Conservation (phyloP, 441 rosid species). For the Corymbia citriodora region DNA sequence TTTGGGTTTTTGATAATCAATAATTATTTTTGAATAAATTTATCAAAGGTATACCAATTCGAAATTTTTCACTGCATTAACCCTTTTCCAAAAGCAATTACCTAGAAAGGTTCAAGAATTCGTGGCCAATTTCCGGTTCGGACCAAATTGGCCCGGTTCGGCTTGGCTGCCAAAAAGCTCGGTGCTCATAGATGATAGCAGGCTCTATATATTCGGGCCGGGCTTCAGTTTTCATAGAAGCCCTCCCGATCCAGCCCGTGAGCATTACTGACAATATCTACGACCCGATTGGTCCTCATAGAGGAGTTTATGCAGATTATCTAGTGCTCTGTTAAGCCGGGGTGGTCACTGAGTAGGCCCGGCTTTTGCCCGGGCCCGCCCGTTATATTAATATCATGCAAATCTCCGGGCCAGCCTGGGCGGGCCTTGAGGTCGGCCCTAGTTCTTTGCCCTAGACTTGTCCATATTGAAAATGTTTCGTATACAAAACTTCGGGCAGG, state of each 20-base stretch:
- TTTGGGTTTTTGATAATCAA: no score
- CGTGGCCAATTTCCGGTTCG: background rate
- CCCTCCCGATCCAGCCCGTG: background rate
- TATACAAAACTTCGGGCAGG: background rate
- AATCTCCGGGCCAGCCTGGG: background rate
- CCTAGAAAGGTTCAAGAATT: background rate
- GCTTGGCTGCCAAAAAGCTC: background rate
- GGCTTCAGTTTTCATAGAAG: background rate
- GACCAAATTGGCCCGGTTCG: background rate
- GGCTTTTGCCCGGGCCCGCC: background rate
- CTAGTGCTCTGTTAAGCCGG: background rate
- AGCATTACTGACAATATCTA: background rate
- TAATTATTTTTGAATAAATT: no score
- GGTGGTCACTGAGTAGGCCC: background rate
- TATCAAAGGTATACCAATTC: no score
- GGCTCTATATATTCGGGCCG: accelerated
- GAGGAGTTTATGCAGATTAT: background rate
- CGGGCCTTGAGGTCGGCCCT: background rate
- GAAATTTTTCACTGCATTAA: no score
- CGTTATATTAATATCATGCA: background rate
- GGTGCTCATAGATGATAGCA: background rate
- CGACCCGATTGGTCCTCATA: background rate
- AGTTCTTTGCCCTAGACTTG: background rate
- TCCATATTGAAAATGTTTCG: background rate
- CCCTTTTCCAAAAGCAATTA: background rate